Conservation (phyloP, 2,329 filamentous ascomycete genomes). For the Geoglossum cookeanum region DNA sequence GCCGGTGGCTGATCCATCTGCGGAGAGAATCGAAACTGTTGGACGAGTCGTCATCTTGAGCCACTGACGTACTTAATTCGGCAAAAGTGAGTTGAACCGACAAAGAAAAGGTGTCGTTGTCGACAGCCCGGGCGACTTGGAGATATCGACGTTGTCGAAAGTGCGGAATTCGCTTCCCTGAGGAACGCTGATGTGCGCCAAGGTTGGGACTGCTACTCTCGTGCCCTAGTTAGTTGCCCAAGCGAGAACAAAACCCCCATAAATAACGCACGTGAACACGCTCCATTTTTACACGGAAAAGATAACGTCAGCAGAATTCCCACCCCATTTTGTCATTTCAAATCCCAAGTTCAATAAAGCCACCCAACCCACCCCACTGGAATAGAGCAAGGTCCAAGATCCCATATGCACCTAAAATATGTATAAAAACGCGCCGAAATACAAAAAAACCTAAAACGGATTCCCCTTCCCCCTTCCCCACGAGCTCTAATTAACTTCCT, state of each 20-base stretch:
- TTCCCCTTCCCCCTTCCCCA: no score
- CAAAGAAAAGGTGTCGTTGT: neutral
- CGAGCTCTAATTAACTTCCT: no score
- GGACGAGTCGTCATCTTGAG: conserved; percentile 79
- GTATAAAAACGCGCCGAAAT: no score
- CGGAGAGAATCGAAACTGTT: conserved; percentile 92
- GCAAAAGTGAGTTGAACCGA: neutral
- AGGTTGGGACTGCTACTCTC: neutral
- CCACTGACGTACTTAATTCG: neutral
- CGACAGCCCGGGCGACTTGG: neutral
- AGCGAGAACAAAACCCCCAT: neutral
- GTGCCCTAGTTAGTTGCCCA: neutral
- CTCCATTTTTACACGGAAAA: no score
- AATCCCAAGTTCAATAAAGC: no score
- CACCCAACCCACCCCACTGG: no score
- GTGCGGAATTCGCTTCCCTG: neutral
- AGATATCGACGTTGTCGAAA: neutral
- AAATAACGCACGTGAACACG: no score
- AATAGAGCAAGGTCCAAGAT: no score
- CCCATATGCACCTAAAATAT: no score
- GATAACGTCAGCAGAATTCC: no score
- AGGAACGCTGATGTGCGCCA: neutral
- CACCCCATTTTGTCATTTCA: no score
- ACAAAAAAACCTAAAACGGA: no score
- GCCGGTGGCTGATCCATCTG: conserved; percentile 83